Conservation (phyloP, 2,329 filamentous ascomycete species). For the Cercospora canescens region DNA sequence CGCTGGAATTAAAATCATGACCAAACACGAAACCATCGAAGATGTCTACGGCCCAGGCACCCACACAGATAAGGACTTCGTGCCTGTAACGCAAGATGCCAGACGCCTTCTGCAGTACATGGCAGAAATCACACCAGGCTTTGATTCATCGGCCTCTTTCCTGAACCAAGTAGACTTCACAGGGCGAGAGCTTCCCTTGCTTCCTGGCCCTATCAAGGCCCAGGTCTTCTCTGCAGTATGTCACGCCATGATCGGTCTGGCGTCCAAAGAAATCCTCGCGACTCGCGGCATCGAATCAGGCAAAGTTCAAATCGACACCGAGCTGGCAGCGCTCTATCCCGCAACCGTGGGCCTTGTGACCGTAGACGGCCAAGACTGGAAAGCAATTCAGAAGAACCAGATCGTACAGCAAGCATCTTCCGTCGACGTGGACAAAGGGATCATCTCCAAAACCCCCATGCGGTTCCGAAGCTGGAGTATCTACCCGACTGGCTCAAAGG, state of each 20-base stretch:
- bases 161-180: slow-evolving; percentile 42
- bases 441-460: slow-evolving; percentile 45
- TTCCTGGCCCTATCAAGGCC: slow-evolving; percentile 48
- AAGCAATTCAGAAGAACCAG: slow-evolving; percentile 32
- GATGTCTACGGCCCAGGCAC: slow-evolving; percentile 44
- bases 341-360: slow-evolving; percentile 42
- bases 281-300: slow-evolving; percentile 29
- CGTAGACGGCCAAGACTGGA: slow-evolving; percentile 40
- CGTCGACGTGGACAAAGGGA: slow-evolving; percentile 30
- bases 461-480: slow-evolving; percentile 46
- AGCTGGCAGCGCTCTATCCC: slow-evolving; percentile 50
- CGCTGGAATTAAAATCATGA: background rate
- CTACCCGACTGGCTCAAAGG: slow-evolving; percentile 50
- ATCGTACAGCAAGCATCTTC: slow-evolving; percentile 29
- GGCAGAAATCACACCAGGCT: slow-evolving; percentile 42
- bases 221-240: slow-evolving; percentile 44
- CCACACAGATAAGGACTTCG: slow-evolving; percentile 40
- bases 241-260: slow-evolving; percentile 47
- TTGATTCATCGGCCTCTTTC: slow-evolving; percentile 38
- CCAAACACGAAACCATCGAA: slow-evolving; percentile 15
- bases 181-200: slow-evolving; percentile 41
- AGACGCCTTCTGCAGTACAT: slow-evolving; percentile 42
- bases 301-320: slow-evolving; percentile 47
- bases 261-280: slow-evolving; percentile 43
- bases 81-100: slow-evolving; percentile 41